Evolutionary conservation across 2,329 filamentous ascomycete genomes (phyloP).

Genomic region (Fusarium keratoplasticum): DNA sequence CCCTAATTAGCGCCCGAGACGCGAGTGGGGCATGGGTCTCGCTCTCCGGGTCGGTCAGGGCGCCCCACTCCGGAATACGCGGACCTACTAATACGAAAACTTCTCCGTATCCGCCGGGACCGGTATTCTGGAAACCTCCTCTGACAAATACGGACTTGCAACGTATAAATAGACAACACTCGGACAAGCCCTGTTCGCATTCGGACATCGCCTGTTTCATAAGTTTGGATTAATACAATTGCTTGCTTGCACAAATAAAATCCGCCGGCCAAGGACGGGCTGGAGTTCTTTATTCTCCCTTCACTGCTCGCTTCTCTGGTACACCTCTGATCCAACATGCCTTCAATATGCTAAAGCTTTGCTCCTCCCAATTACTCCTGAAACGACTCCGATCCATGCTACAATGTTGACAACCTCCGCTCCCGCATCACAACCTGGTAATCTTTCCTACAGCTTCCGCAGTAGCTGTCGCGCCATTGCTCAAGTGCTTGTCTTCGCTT

Average conservation of each 20-base stretch:
- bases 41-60: neutral
- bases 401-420: conserved; percentile 42
- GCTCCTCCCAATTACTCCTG: neutral
- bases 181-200: neutral
- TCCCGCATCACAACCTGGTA: conserved; percentile 47
- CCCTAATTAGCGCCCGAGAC: conserved; percentile 12
- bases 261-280: neutral
- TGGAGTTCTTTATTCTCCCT: conserved; percentile 18
- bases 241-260: conserved; percentile 1
- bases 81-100: conserved; percentile 14
- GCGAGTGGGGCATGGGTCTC: neutral
- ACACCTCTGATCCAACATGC: neutral
- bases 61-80: conserved; percentile 17
- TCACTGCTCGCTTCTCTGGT: neutral
- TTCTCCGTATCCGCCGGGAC: neutral
- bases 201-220: neutral
- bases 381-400: neutral
- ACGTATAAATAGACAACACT: neutral
- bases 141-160: neutral
- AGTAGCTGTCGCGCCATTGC: conserved; percentile 66
- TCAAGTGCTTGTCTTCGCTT: conserved; percentile 53
- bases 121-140: conserved; percentile 17
- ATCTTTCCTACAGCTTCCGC: conserved; percentile 66
- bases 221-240: neutral
- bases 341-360: neutral